phyloP scores from a whole-genome alignment of 2,329 filamentous ascomycete species.

The Fusarium hostae region DNA sequence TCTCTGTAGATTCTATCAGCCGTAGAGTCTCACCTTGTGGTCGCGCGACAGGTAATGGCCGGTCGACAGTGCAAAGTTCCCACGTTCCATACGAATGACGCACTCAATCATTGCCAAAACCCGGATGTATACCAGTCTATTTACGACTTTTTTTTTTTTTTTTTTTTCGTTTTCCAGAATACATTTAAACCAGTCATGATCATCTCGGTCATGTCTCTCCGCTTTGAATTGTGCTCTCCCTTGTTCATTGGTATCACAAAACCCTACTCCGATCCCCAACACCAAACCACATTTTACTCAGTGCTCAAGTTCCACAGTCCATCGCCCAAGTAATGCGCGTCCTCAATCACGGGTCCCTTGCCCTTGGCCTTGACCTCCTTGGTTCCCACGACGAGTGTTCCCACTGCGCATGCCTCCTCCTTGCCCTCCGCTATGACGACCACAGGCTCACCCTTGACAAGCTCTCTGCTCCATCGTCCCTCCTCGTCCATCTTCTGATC shows the following conservation, averaged over 20 bases:
- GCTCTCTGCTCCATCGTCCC: slow-evolving; percentile 70
- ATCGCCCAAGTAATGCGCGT: slow-evolving; percentile 93
- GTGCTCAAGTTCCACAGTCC: slow-evolving; percentile 82
- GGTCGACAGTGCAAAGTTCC: background rate
- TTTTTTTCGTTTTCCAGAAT: background rate
- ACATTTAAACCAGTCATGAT: background rate
- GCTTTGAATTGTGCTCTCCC: background rate
- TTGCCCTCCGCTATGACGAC: slow-evolving; percentile 95
- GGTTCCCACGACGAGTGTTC: slow-evolving; percentile 83
- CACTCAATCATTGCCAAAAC: background rate
- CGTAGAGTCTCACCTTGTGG: too few species aligned
- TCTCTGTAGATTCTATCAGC: background rate
- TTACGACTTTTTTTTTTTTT: background rate
- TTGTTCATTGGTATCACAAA: slow-evolving; percentile 38
- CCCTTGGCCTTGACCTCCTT: slow-evolving; percentile 93
- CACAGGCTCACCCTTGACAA: slow-evolving; percentile 84
- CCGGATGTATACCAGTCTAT: background rate
- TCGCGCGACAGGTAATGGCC: background rate
- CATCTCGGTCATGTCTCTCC: background rate
- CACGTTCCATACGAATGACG: background rate
- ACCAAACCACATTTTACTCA: slow-evolving; percentile 51
- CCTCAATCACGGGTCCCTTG: slow-evolving; percentile 94
- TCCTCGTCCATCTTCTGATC: slow-evolving; percentile 58
- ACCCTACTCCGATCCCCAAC: slow-evolving; percentile 1
- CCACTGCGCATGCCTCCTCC: slow-evolving; percentile 88